Evolutionary conservation across 139 green algal genomes (phyloP).

Genomic region (Bryopsis sp.): DNA sequence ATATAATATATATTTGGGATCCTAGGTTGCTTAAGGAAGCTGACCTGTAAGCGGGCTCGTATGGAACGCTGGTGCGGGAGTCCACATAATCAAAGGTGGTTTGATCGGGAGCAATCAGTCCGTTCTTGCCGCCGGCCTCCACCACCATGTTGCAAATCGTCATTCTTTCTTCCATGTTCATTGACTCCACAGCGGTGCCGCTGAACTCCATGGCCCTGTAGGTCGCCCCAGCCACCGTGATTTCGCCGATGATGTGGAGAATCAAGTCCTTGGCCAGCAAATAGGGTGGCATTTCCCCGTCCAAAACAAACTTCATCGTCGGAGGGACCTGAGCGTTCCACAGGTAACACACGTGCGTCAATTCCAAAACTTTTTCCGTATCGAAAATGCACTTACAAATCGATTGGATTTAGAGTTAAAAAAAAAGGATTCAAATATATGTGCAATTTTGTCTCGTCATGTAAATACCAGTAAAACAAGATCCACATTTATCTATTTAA

Average conservation of each 20-base stretch:
- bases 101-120: conserved; percentile 72
- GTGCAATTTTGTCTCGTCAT: too few relatives aligned
- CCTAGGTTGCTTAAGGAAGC: background rate
- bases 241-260: conserved; percentile 94
- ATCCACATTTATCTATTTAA: too few relatives aligned
- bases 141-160: conserved; percentile 98
- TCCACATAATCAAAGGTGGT: conserved; percentile 89
- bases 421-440: too few relatives aligned
- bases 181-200: conserved; percentile 62
- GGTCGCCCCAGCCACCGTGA: conserved; percentile 63
- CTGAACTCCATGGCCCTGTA: conserved; percentile 88
- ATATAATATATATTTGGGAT: conserved; percentile 2
- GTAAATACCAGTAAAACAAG: too few relatives aligned
- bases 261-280: conserved; percentile 88
- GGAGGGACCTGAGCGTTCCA: conserved; percentile 80
- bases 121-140: conserved; percentile 77
- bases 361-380: background rate
- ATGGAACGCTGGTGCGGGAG: conserved; percentile 59
- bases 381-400: conserved; percentile 8
- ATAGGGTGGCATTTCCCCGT: conserved; percentile 89
- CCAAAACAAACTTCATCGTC: conserved; percentile 87
- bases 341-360: too few relatives aligned
- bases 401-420: background rate
- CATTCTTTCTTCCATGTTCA: conserved; percentile 98
- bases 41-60: conserved; percentile 61